Conservation (phyloP, 2,329 filamentous ascomycete species). For the Beauveria bassiana region DNA sequence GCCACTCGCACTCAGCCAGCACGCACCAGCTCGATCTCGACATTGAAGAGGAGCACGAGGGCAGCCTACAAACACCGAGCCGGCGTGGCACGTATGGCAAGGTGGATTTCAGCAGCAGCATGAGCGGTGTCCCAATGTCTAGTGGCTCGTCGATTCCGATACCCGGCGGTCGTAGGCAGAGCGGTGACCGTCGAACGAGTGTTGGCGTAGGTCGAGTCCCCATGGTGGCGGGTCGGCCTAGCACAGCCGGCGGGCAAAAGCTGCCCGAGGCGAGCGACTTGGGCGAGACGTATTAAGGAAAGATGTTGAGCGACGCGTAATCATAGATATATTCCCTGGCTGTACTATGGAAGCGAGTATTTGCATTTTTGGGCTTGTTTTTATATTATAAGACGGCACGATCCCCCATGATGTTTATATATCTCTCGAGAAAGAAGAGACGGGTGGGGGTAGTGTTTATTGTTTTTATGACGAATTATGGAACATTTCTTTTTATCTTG, state of each 20-base stretch:
- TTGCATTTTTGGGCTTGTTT: constrained; percentile 9
- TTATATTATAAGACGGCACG: background rate
- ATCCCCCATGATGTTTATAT: constrained; percentile 3
- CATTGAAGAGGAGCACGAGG: constrained; percentile 35
- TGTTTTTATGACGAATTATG: constrained; percentile 9
- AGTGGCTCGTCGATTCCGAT: constrained; percentile 33
- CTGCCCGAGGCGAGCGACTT: constrained; percentile 33
- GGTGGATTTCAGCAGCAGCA: constrained; percentile 33
- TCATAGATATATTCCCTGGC: background rate
- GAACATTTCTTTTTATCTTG: background rate
- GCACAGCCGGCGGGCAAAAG: constrained; percentile 29
- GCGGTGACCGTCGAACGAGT: constrained; percentile 34
- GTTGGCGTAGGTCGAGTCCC: constrained; percentile 25
- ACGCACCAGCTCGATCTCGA: constrained; percentile 47
- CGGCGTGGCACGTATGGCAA: constrained; percentile 46
- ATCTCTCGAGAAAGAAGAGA: background rate
- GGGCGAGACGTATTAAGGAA: constrained; percentile 45
- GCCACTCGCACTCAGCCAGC: constrained; percentile 50
- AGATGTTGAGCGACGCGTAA: background rate
- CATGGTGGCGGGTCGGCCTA: constrained; percentile 19
- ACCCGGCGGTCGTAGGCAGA: constrained; percentile 36
- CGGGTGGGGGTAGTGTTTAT: background rate
- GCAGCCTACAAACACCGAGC: constrained; percentile 43
- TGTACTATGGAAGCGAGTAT: constrained; percentile 10
- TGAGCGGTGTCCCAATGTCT: constrained; percentile 33